phyloP scores from a whole-genome alignment of 1,139 yeast species.

The Barnettozyma hawaiiensis region DNA sequence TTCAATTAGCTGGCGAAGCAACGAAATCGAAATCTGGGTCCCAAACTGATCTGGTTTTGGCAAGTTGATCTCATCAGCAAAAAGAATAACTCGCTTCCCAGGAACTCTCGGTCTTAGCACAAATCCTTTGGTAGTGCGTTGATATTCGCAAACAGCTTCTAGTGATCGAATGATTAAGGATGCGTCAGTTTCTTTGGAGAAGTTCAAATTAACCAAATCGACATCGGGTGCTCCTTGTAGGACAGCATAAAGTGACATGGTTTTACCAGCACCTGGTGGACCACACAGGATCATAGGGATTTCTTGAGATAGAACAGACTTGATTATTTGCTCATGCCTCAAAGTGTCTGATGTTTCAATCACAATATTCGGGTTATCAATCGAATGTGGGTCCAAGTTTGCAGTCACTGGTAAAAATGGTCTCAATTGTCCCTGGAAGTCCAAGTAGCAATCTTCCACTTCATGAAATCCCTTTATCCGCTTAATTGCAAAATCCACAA shows the following conservation, averaged over 20 bases:
- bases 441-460: slow-evolving; percentile 46
- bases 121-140: slow-evolving; percentile 45
- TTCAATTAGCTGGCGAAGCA: slow-evolving; percentile 72
- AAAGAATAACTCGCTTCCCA: slow-evolving; percentile 75
- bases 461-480: slow-evolving; percentile 2
- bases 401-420: slow-evolving; percentile 15
- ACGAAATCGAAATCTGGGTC: slow-evolving; percentile 67
- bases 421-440: slow-evolving; percentile 47
- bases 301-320: slow-evolving; percentile 51
- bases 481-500: slow-evolving; percentile 31
- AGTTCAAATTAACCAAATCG: slow-evolving; percentile 67
- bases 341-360: slow-evolving; percentile 79
- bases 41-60: slow-evolving; percentile 74
- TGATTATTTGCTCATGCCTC: slow-evolving; percentile 58
- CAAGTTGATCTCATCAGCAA: slow-evolving; percentile 89
- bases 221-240: slow-evolving; percentile 52
- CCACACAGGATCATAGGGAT: slow-evolving; percentile 76
- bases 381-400: slow-evolving; percentile 59
- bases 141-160: slow-evolving; percentile 68
- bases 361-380: slow-evolving; percentile 57
- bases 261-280: slow-evolving; percentile 97
- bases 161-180: slow-evolving; percentile 55
- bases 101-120: slow-evolving; percentile 53
- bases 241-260: slow-evolving; percentile 79
- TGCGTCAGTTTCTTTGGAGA: slow-evolving; percentile 78